A percentile compares a stretch with the other conserved stretches of the same genome.
Evolutionary conservation across 768 basidiomycete species (phyloP).

Genomic region (Boletus rubroflammeus): DNA sequence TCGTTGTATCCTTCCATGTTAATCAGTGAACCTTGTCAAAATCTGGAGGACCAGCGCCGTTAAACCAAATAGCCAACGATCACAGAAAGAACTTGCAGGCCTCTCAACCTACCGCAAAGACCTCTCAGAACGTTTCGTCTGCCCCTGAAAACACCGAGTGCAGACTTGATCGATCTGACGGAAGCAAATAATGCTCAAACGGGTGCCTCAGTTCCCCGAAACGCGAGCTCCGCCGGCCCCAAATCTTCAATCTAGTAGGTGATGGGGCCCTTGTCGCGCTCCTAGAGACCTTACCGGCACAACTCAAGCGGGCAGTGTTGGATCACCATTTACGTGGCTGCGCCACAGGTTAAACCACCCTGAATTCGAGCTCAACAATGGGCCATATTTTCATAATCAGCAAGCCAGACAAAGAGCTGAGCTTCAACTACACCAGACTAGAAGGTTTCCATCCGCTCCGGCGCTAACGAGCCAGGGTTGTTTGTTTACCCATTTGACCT

Average conservation of each 20-base stretch:
- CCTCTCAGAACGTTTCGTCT: background rate
- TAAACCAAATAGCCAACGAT: background rate
- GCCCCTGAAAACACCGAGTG: background rate
- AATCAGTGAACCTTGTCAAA: background rate
- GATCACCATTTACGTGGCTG: slow-evolving; percentile 9
- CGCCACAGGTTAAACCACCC: slow-evolving; percentile 14
- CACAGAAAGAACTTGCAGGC: background rate
- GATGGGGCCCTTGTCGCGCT: slow-evolving; percentile 4
- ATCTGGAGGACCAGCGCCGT: background rate
- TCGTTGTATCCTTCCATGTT: background rate
- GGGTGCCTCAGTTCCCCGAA: background rate
- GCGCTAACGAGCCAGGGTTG: slow-evolving; percentile 93
- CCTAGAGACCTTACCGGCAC: slow-evolving; percentile 3
- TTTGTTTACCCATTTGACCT: slow-evolving; percentile 82
- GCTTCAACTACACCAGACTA: slow-evolving; percentile 80
- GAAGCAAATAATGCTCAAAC: slow-evolving; percentile 9
- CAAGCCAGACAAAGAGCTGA: slow-evolving; percentile 30
- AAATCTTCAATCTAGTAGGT: background rate
- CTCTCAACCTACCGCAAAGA: background rate
- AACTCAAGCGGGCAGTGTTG: slow-evolving; percentile 9
- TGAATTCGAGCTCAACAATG: slow-evolving; percentile 24
- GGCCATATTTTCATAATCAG: slow-evolving; percentile 22
- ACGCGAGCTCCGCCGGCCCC: background rate
- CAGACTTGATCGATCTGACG: slow-evolving; percentile 1
- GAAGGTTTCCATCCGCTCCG: slow-evolving; percentile 86